Evolutionary conservation across 352 stramenopile species (phyloP).

Genomic region (Phytophthora nicotianae): DNA sequence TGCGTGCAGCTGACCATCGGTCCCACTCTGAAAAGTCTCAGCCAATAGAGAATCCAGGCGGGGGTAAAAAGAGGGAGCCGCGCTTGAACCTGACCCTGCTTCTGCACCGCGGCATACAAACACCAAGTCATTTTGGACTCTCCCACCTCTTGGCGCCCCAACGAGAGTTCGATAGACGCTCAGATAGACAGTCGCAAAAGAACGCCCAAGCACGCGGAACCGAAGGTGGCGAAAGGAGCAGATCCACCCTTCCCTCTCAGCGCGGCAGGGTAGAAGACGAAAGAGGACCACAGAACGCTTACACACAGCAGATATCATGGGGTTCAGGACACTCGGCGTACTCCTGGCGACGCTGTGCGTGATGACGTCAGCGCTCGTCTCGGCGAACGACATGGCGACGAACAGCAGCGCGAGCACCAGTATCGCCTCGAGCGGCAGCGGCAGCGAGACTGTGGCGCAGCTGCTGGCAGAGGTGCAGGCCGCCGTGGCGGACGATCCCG

Average conservation of each 20-base stretch:
- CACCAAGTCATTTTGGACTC: constrained; percentile 13
- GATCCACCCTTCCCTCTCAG: neutral
- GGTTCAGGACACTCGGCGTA: constrained; percentile 17
- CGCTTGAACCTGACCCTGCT: constrained; percentile 8
- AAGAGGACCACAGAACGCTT: constrained; percentile 7
- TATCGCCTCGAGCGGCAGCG: constrained; percentile 6
- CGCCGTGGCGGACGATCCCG: constrained; percentile 36
- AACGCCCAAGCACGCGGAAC: constrained; percentile 20
- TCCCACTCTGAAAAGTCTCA: constrained; percentile 6
- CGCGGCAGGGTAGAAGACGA: constrained; percentile 1
- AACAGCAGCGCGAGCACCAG: constrained; percentile 17
- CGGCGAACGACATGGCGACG: constrained; percentile 22
- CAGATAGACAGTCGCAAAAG: constrained; percentile 36
- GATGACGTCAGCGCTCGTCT: constrained; percentile 5
- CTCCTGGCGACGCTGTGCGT: constrained; percentile 24
- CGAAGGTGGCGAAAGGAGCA: constrained; percentile 11
- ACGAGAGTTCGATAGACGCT: constrained; percentile 6
- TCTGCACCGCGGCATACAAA: constrained; percentile 18
- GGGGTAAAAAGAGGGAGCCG: constrained; percentile 1
- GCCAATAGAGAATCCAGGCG: constrained; percentile 15
- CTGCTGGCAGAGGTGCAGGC: constrained; percentile 43
- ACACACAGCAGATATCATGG: constrained; percentile 15
- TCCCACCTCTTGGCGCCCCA: constrained; percentile 10
- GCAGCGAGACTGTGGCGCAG: constrained; percentile 31
- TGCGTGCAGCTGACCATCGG: constrained; percentile 9